Conservation (phyloP, 1,284 basidiomycete species). For the Neotropicomus parvogracilis region DNA sequence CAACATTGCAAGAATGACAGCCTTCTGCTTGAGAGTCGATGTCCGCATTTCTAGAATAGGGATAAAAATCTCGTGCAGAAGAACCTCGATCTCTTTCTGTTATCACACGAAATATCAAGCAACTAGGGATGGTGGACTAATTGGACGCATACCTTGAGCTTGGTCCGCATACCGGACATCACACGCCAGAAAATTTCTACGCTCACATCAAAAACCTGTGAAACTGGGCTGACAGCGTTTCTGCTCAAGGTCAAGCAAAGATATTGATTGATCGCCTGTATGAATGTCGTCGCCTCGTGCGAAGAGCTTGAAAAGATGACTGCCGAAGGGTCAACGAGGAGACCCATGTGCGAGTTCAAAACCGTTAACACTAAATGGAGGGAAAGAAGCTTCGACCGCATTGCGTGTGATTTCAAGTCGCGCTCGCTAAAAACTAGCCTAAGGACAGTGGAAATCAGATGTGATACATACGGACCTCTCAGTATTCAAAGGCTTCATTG, state of each 20-base stretch:
- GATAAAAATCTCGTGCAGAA: conserved; percentile 98
- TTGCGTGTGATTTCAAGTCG: conserved; percentile 90
- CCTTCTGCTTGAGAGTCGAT: conserved; percentile 93
- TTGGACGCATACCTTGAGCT: conserved; percentile 71
- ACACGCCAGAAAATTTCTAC: conserved; percentile 99
- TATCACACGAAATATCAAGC: conserved; percentile 5
- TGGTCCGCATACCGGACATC: conserved; percentile 88
- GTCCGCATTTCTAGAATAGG: conserved; percentile 99
- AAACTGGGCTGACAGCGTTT: conserved; percentile 93
- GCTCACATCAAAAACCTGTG: conserved; percentile 96
- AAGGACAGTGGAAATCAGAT: conserved; percentile 1
- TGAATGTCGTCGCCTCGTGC: conserved; percentile 82
- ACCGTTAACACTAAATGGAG: conserved; percentile 92
- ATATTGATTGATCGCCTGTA: conserved; percentile 92
- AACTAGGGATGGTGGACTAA: background rate
- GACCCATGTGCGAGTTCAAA: conserved; percentile 83
- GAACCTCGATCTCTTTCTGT: conserved; percentile 98
- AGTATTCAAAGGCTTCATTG: conserved; percentile 93
- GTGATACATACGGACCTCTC: conserved; percentile 65
- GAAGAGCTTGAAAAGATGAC: conserved; percentile 87
- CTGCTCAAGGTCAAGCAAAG: conserved; percentile 91
- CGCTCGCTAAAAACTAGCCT: conserved; percentile 62
- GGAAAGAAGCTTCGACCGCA: conserved; percentile 92
- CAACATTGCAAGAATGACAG: conserved; percentile 82
- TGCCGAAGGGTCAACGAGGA: conserved; percentile 83